Percentiles rank a stretch among this genome's conserved stretches.
Evolutionary conservation across 768 basidiomycete species (phyloP).

Genomic region (Tephrocybe sp.): DNA sequence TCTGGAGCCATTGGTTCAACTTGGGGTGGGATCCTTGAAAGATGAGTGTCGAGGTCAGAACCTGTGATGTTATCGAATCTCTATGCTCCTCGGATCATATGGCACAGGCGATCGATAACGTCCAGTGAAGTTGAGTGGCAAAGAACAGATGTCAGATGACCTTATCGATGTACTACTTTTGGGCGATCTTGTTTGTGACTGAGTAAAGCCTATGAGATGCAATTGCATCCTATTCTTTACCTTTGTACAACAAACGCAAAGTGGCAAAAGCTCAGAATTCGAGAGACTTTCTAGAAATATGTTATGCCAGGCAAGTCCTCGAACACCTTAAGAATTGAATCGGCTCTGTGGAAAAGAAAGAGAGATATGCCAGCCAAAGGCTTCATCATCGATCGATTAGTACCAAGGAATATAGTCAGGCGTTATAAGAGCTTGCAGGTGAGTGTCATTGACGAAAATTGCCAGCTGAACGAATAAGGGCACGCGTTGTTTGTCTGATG

Average conservation of each 20-base stretch:
- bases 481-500: conserved; percentile 3
- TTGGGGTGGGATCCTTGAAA: not conserved
- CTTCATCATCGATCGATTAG: too few species aligned
- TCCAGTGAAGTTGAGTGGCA: not conserved
- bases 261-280: too few species aligned
- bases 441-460: too few species aligned
- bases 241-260: too few species aligned
- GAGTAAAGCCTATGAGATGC: too few species aligned
- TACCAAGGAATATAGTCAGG: too few species aligned
- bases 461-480: not conserved
- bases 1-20: conserved; percentile 23
- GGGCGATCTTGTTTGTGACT: not conserved
- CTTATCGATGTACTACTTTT: conserved; percentile 10
- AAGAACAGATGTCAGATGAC: conserved; percentile 10
- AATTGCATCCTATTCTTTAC: too few species aligned
- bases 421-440: too few species aligned
- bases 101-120: not conserved
- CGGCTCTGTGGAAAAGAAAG: not conserved
- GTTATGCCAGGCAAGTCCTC: too few species aligned
- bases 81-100: not conserved
- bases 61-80: not conserved
- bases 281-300: too few species aligned
- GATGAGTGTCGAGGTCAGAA: not conserved
- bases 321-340: too few species aligned
- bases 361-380: too few species aligned